A percentile compares a stretch with the other conserved stretches of the same genome.
These are phyloP conservation scores for Spironucleus salmonicida DNA, from an alignment of 208 protist species.

Conservation along the genomic window DNA sequence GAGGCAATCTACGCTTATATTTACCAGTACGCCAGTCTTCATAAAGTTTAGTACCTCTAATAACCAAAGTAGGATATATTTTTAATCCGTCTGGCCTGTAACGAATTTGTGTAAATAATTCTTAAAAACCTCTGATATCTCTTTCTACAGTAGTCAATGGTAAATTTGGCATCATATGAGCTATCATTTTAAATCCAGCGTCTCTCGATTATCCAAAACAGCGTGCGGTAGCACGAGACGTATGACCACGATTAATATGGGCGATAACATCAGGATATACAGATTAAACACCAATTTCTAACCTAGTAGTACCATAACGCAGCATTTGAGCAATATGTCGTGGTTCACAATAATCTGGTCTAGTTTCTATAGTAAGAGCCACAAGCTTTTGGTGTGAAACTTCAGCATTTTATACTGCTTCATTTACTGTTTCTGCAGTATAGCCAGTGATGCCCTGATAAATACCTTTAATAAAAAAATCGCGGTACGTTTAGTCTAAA, in stretches of 20 bases:
- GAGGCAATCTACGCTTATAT: slow-evolving; percentile 39
- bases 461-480: slow-evolving; percentile 66
- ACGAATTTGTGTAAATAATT: slow-evolving; percentile 62
- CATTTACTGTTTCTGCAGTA: slow-evolving; percentile 39
- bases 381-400: slow-evolving; percentile 74
- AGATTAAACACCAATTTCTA: slow-evolving; percentile 95
- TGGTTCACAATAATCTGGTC: slow-evolving; percentile 83
- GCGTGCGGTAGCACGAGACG: slow-evolving; percentile 49
- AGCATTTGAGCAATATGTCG: slow-evolving; percentile 65
- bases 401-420: slow-evolving; percentile 72
- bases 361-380: slow-evolving; percentile 93
- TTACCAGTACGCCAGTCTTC: slow-evolving; percentile 68
- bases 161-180: slow-evolving; percentile 97
- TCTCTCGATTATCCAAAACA: slow-evolving; percentile 62
- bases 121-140: slow-evolving; percentile 71
- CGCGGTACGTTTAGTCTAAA: slow-evolving; percentile 71
- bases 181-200: slow-evolving; percentile 89
- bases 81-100: slow-evolving; percentile 89
- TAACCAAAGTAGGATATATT: slow-evolving; percentile 95
- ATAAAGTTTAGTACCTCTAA: slow-evolving; percentile 76
- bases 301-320: slow-evolving; percentile 73
- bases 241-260: slow-evolving; percentile 73
- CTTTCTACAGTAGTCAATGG: slow-evolving; percentile 71
- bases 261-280: slow-evolving; percentile 81
- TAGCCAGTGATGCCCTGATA: slow-evolving; percentile 51